Base-by-base conservation (phyloP, 345 rosid species). In the Bruguiera sexangula region DNA sequence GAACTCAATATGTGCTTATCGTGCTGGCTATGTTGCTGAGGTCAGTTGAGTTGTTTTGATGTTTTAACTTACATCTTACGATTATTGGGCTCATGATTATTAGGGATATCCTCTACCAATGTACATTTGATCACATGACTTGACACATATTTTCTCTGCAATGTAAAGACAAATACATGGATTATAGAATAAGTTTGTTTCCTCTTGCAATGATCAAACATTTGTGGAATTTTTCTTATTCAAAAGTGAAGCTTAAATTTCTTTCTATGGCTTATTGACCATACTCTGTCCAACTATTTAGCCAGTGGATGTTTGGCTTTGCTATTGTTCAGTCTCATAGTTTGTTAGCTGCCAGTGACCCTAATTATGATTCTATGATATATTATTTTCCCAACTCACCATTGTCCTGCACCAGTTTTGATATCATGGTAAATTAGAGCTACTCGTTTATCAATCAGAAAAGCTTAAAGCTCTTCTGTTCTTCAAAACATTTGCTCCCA, bases 21-120 rank as follows among this genome's bases (percentile, higher is more conserved):
- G 98, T 53, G 96, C 85, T 77, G 98, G 98, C 77, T 94, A 94
- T 76, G 60, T 82, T 68, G 84, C 95, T 63, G 92, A 92, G 91
- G 99, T 92, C 51, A 68, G 75, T 78, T 22, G 6, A 54, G 37
- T 20, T 68, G 46, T 55, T 55, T 8, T 55, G 30, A n/a, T 55
- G 19, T 24, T 56, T 43, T 43, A 43, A 43, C 50, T 43, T 15
- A 3, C 16, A 43, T 43, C 50, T 34, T 34, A 34, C 37, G 1
- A 34, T 34, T 7, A 7, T 34, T 34, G 27, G 56, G 61, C 16
- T 46, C 13, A 27, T n/a, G 3, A 54, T 55, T 62, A 8, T 34
- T 22, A n/a, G 16, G 36, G 8, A 19, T 26, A 55, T 36, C 1
- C 24, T 22, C 39, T 67, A n/a, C 22, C 60, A 43, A 67, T 54